Conservation (phyloP, 352 stramenopile genomes). For the Globisporangium paddicum region DNA sequence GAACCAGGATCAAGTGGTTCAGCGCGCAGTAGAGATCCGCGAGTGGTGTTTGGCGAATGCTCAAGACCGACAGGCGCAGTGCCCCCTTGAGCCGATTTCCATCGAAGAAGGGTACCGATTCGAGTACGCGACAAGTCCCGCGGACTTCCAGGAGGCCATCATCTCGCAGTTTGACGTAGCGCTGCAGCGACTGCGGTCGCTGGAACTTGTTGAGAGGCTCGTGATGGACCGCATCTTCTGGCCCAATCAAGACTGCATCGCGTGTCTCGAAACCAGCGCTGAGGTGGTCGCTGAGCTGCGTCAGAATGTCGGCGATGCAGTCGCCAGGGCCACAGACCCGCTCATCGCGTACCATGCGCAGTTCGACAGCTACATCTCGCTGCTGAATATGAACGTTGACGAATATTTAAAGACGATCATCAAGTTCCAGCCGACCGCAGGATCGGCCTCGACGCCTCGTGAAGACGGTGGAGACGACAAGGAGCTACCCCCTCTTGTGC, state of each 20-base stretch:
- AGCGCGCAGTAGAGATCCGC: constrained; percentile 47
- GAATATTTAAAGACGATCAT: constrained; percentile 74
- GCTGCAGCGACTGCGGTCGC: constrained; percentile 74
- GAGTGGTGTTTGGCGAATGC: constrained; percentile 58
- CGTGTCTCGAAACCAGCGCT: constrained; percentile 64
- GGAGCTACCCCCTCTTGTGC: constrained; percentile 41
- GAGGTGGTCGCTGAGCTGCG: constrained; percentile 56
- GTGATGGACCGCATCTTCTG: constrained; percentile 96
- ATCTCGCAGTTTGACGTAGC: constrained; percentile 77
- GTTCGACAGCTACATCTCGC: constrained; percentile 80
- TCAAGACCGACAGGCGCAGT: constrained; percentile 44
- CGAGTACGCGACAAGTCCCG: constrained; percentile 63
- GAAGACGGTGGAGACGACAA: constrained; percentile 25
- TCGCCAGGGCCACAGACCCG: constrained; percentile 42
- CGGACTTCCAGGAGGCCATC: constrained; percentile 67
- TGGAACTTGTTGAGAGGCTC: constrained; percentile 88
- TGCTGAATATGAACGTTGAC: constrained; percentile 91
- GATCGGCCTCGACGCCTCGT: constrained; percentile 19
- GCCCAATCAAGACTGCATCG: constrained; percentile 90
- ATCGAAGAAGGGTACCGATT: constrained; percentile 58
- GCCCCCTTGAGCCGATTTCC: constrained; percentile 44
- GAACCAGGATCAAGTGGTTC: constrained; percentile 51
- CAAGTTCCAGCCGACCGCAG: constrained; percentile 26
- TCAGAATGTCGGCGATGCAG: constrained; percentile 36
- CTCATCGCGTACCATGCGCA: constrained; percentile 76